These are phyloP conservation scores for Oemleria cerasiformis DNA, from an alignment of 306 rosid genomes.

Conservation along the genomic window DNA sequence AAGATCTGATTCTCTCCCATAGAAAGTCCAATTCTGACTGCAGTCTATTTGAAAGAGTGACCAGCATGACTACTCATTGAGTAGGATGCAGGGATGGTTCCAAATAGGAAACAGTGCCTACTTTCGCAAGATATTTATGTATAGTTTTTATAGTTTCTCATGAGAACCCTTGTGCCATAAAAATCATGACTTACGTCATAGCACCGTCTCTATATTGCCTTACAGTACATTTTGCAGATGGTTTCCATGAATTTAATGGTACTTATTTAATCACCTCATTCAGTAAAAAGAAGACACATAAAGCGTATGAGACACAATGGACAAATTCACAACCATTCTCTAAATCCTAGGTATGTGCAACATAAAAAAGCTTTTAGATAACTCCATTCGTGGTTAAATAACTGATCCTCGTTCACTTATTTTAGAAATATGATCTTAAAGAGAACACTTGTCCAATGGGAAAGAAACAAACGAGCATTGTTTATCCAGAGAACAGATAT, in stretches of 20 bases:
- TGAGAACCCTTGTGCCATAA: not conserved
- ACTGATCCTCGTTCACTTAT: not conserved
- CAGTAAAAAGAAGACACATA: not conserved
- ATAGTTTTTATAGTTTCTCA: not conserved
- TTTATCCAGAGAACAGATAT: not conserved
- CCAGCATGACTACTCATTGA: not conserved
- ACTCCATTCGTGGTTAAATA: not conserved
- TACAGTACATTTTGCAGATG: not conserved
- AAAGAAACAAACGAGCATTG: not conserved
- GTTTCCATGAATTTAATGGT: not conserved
- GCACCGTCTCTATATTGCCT: not conserved
- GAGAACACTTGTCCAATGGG: not conserved
- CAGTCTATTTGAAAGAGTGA: constrained; percentile 1
- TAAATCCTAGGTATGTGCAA: not conserved
- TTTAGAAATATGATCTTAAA: not conserved
- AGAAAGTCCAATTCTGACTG: not conserved
- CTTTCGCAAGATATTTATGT: not conserved
- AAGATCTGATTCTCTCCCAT: not conserved
- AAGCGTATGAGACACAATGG: not conserved
- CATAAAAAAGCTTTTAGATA: not conserved
- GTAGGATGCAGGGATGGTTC: not conserved
- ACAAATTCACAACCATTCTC: not conserved
- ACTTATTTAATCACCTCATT: not conserved
- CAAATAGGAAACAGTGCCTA: not conserved
- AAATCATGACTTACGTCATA: not conserved